A percentile compares a stretch with the other conserved stretches of the same genome.
phyloP scores from a whole-genome alignment of 495 filamentous ascomycete genomes.

The Penicillium bovifimosum region DNA sequence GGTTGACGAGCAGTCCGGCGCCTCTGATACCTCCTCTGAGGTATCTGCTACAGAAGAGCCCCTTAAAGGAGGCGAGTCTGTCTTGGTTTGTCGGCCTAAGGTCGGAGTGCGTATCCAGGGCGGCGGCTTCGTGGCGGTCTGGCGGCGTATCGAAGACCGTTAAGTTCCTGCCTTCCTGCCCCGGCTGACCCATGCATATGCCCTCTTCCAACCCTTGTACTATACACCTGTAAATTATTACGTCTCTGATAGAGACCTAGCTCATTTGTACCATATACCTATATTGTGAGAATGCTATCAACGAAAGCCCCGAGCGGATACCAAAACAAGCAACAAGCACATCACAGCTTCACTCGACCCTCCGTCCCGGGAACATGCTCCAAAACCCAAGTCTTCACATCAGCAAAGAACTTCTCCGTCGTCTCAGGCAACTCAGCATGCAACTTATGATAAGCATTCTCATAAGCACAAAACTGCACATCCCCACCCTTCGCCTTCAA shows the following conservation, averaged over 20 bases:
- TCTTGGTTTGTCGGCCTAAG: conserved; percentile 65
- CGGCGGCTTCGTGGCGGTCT: conserved; percentile 68
- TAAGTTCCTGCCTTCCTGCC: conserved; percentile 1
- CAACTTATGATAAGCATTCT: conserved; percentile 70
- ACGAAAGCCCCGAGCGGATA: background rate
- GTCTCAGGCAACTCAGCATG: conserved; percentile 64
- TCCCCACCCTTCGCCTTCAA: conserved; percentile 50
- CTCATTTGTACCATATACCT: conserved; percentile 12
- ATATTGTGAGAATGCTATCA: background rate
- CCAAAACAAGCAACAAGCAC: background rate
- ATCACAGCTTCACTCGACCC: conserved; percentile 13
- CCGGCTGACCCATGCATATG: background rate
- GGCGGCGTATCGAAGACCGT: conserved; percentile 46
- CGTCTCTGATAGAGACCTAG: background rate
- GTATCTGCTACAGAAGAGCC: conserved; percentile 4
- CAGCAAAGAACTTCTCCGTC: conserved; percentile 56
- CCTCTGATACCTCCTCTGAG: conserved; percentile 1
- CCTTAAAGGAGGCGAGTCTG: conserved; percentile 35
- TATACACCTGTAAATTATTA: conserved; percentile 12
- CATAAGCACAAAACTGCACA: conserved; percentile 64
- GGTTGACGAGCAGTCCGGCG: conserved; percentile 8
- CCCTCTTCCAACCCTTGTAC: conserved; percentile 2
- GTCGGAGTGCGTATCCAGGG: conserved; percentile 56
- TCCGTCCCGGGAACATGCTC: conserved; percentile 24
- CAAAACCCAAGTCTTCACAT: conserved; percentile 73